Conservation (phyloP, 192 early-diverging fungal genomes). For the Physocladia obscura region DNA sequence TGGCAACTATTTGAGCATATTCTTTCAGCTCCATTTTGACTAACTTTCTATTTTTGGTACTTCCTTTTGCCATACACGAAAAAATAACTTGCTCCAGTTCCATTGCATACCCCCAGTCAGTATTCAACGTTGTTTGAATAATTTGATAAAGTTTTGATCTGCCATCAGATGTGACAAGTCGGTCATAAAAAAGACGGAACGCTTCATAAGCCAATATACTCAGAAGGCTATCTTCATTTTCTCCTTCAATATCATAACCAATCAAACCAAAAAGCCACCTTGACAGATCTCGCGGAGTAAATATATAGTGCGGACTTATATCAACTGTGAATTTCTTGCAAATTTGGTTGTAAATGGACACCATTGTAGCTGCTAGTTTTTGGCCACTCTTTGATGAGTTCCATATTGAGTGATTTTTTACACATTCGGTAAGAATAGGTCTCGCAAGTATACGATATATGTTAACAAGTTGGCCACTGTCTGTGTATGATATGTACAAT, state of each 20-base stretch:
- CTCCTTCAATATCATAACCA: slow-evolving; percentile 36
- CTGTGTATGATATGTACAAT: slow-evolving; percentile 46
- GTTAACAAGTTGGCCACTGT: slow-evolving; percentile 46
- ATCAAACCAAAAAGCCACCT: slow-evolving; percentile 42
- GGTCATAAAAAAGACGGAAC: slow-evolving; percentile 51
- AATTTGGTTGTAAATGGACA: slow-evolving; percentile 47
- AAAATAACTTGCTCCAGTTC: slow-evolving; percentile 25
- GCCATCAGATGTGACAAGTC: slow-evolving; percentile 40
- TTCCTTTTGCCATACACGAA: slow-evolving; percentile 18
- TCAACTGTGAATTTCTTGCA: slow-evolving; percentile 52
- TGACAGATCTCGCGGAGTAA: slow-evolving; percentile 55
- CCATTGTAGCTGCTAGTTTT: slow-evolving; percentile 47
- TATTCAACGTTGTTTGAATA: slow-evolving; percentile 34
- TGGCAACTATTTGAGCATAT: slow-evolving; percentile 32
- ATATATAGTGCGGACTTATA: slow-evolving; percentile 52
- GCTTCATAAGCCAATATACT: slow-evolving; percentile 49
- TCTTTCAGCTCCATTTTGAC: slow-evolving; percentile 18
- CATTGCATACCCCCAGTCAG: slow-evolving; percentile 48
- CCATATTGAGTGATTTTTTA: slow-evolving; percentile 46
- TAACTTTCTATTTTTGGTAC: slow-evolving; percentile 21
- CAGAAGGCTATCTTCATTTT: slow-evolving; percentile 46
- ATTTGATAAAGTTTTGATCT: slow-evolving; percentile 42
- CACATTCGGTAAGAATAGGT: slow-evolving; percentile 34
- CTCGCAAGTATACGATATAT: slow-evolving; percentile 45
- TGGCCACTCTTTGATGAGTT: slow-evolving; percentile 43